Evolutionary conservation across 2,329 filamentous ascomycete species (phyloP).

Genomic region (Aspergillus hiratsukae): DNA sequence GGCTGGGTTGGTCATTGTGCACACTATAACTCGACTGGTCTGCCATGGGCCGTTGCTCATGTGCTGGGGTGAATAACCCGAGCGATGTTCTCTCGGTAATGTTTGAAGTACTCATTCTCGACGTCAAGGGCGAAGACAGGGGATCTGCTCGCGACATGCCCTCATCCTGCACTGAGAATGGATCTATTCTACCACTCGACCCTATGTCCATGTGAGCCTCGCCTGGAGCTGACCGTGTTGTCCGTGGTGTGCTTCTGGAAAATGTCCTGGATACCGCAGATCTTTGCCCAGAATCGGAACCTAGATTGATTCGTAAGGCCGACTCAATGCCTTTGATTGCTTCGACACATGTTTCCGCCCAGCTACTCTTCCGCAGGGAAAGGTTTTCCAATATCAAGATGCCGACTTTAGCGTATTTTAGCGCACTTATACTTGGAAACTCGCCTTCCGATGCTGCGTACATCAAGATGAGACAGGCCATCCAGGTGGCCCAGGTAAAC

Average conservation of each 20-base stretch:
- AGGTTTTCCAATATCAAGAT: constrained; percentile 31
- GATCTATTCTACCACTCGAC: background rate
- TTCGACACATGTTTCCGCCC: constrained; percentile 38
- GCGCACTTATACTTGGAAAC: constrained; percentile 34
- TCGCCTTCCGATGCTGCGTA: constrained; percentile 48
- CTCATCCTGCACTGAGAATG: background rate
- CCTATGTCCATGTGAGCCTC: background rate
- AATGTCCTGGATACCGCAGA: background rate
- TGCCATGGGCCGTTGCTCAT: background rate
- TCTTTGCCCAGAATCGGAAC: background rate
- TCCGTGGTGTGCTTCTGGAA: background rate
- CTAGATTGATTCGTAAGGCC: constrained; percentile 15
- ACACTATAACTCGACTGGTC: background rate
- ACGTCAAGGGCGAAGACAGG: background rate
- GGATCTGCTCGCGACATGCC: background rate
- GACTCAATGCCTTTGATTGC: constrained; percentile 33
- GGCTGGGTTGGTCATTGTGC: background rate
- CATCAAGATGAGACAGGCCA: constrained; percentile 50
- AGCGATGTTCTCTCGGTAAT: background rate
- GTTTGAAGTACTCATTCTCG: background rate
- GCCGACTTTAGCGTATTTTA: constrained; percentile 36
- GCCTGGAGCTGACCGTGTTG: background rate
- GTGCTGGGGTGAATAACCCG: background rate
- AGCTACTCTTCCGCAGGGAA: constrained; percentile 30
- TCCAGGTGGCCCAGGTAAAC: constrained; percentile 52